Evolutionary conservation across 208 protist species (phyloP).

Genomic region (Strigomonas galati): DNA sequence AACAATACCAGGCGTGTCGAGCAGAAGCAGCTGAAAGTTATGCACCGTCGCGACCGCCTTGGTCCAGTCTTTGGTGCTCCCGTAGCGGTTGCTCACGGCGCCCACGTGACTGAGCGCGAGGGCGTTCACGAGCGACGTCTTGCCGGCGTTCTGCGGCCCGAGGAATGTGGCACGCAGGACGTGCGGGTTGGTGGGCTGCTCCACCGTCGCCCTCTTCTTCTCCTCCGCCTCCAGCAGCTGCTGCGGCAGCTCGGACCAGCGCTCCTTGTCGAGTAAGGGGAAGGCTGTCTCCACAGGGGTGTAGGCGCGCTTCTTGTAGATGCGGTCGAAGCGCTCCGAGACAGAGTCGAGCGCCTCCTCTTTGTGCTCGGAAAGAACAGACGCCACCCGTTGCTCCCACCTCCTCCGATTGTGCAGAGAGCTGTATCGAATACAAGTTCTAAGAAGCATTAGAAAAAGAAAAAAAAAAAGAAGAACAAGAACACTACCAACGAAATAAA

Average conservation of each 20-base stretch:
- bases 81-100: slow-evolving; percentile 77
- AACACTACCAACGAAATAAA: background rate
- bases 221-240: background rate
- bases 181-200: slow-evolving; percentile 40
- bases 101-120: slow-evolving; percentile 78
- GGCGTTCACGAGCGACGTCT: slow-evolving; percentile 88
- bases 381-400: slow-evolving; percentile 85
- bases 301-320: slow-evolving; percentile 81
- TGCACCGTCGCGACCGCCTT: slow-evolving; percentile 82
- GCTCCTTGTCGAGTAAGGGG: slow-evolving; percentile 43
- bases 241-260: slow-evolving; percentile 25
- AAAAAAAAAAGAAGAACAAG: slow-evolving; percentile 7
- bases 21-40: slow-evolving; percentile 81
- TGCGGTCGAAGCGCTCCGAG: slow-evolving; percentile 72
- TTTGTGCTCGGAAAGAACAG: slow-evolving; percentile 56
- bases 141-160: slow-evolving; percentile 84
- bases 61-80: slow-evolving; percentile 78
- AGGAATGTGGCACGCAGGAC: slow-evolving; percentile 62
- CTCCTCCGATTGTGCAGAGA: slow-evolving; percentile 50
- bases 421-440: background rate
- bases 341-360: slow-evolving; percentile 57
- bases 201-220: background rate
- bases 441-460: slow-evolving; percentile 8
- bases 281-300: slow-evolving; percentile 83
- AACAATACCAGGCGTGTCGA: slow-evolving; percentile 83